Evolutionary conservation across 306 rosid genomes (phyloP).

Genomic region (Ziziphus jujuba): DNA sequence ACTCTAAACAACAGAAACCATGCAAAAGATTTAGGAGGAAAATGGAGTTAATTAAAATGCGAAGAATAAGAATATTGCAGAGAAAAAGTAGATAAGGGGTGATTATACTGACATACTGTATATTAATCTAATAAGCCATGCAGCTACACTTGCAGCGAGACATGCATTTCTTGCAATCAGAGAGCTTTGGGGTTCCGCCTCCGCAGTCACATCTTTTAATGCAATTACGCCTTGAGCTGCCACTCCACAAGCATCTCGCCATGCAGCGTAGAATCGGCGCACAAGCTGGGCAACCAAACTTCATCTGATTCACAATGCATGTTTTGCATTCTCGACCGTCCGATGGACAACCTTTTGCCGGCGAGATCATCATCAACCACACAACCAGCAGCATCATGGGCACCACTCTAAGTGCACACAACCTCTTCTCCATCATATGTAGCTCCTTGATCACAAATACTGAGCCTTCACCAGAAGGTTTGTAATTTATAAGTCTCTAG

Average conservation of each 20-base stretch:
- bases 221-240: slow-evolving; percentile 49
- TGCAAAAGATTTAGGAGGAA: too few species aligned
- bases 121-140: slow-evolving; percentile 13
- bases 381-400: slow-evolving; percentile 27
- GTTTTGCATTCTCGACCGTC: slow-evolving; percentile 44
- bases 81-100: too few species aligned
- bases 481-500: slow-evolving; percentile 1
- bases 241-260: slow-evolving; percentile 85
- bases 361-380: slow-evolving; percentile 27
- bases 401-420: slow-evolving; percentile 6
- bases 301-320: slow-evolving; percentile 62
- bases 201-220: slow-evolving; percentile 45
- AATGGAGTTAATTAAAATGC: too few species aligned
- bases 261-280: slow-evolving; percentile 64
- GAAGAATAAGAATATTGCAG: too few species aligned
- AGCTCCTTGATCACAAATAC: not conserved
- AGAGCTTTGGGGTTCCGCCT: slow-evolving; percentile 44
- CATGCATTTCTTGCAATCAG: slow-evolving; percentile 82
- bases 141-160: slow-evolving; percentile 78
- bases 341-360: slow-evolving; percentile 42
- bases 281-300: slow-evolving; percentile 58
- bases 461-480: not conserved
- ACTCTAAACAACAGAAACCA: too few species aligned
- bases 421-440: slow-evolving; percentile 24
- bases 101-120: too few species aligned